Conservation (phyloP, 139 green algal genomes). For the Axilococcus clingmanii region DNA sequence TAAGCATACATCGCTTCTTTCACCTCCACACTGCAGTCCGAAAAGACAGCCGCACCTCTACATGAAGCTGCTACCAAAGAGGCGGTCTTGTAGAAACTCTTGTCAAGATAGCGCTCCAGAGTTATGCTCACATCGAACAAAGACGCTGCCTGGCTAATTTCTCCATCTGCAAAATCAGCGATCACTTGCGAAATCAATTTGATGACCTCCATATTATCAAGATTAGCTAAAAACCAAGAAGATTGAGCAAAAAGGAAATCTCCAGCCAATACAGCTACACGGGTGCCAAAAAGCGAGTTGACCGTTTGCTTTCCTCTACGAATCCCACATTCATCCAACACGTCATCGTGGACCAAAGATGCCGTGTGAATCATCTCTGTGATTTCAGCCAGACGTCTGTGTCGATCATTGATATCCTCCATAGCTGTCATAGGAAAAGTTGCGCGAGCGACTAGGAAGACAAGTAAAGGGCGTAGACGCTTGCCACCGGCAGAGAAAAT, state of each 20-base stretch:
- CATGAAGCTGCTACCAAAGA: slow-evolving; percentile 94
- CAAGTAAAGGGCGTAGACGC: slow-evolving; percentile 79
- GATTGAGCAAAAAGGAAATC: slow-evolving; percentile 99
- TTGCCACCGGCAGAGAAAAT: slow-evolving; percentile 97
- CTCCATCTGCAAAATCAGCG: slow-evolving; percentile 97
- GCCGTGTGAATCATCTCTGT: slow-evolving; percentile 99
- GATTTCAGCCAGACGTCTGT: slow-evolving; percentile 90
- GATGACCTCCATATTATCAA: slow-evolving; percentile 95
- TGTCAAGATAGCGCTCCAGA: slow-evolving; percentile 88
- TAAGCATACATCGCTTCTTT: slow-evolving; percentile 93
- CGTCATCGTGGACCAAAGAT: slow-evolving; percentile 95
- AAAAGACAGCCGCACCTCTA: slow-evolving; percentile 83
- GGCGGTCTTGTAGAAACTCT: slow-evolving; percentile 97
- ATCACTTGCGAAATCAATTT: slow-evolving; percentile 98
- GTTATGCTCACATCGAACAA: slow-evolving; percentile 88
- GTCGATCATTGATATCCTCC: slow-evolving; percentile 75
- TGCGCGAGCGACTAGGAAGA: slow-evolving; percentile 79
- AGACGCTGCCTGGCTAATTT: slow-evolving; percentile 80
- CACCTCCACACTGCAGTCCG: slow-evolving; percentile 44
- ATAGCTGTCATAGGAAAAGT: slow-evolving; percentile 52
- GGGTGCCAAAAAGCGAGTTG: slow-evolving; percentile 87
- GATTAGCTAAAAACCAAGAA: slow-evolving; percentile 93
- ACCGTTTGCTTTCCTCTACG: slow-evolving; percentile 84
- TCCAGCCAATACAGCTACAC: slow-evolving; percentile 89
- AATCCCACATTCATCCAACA: slow-evolving; percentile 88